Percentiles rank a stretch among this genome's conserved stretches.
These are phyloP conservation scores for Lantana camara DNA, from an alignment of 257 asterid genomes.

Conservation along the genomic window DNA sequence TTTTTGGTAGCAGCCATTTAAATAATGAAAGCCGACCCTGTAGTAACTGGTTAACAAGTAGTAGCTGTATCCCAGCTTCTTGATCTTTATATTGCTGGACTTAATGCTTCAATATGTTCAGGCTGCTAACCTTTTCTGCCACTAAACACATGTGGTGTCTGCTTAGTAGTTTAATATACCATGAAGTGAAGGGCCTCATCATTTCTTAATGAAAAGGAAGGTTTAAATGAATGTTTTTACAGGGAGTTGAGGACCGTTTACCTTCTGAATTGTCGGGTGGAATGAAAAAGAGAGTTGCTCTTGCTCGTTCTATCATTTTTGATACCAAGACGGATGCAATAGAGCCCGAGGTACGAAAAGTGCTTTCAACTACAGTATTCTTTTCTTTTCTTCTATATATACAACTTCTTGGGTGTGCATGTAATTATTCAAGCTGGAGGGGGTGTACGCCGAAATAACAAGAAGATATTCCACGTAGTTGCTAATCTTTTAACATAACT, in stretches of 20 bases:
- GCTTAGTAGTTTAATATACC: constrained; percentile 21
- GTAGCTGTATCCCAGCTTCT: constrained; percentile 1
- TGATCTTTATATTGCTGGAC: constrained; percentile 14
- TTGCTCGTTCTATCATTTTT: constrained; percentile 94
- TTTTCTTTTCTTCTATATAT: neutral
- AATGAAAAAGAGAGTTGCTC: constrained; percentile 98
- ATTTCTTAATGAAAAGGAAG: constrained; percentile 12
- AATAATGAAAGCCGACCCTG: neutral
- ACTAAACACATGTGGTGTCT: constrained; percentile 1
- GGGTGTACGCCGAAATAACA: too few relatives aligned
- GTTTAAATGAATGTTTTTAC: constrained; percentile 35
- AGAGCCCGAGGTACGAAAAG: constrained; percentile 87
- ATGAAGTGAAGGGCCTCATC: constrained; percentile 22
- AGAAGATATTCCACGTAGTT: too few relatives aligned
- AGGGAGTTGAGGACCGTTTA: constrained; percentile 94
- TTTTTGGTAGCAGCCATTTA: constrained; percentile 6
- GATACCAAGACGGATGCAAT: constrained; percentile 78
- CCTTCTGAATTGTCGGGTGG: constrained; percentile 99
- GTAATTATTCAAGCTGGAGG: too few relatives aligned
- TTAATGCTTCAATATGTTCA: neutral
- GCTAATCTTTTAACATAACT: too few relatives aligned
- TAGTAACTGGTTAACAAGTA: neutral
- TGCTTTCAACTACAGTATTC: constrained; percentile 17
- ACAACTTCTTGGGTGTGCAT: too few relatives aligned
- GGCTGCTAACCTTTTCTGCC: neutral